A percentile compares a stretch with the other conserved stretches of the same genome.
Conservation (phyloP, 306 rosid genomes). For the Malus domestica region ASM211411v1 NC_041803.1:15227001-15227500, state of each 20-base stretch:
- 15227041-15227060: slow-evolving; percentile 24
- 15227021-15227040: slow-evolving; percentile 12
- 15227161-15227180: neutral
- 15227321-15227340: neutral
- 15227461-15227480: slow-evolving; percentile 22
- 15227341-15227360: neutral
- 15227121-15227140: slow-evolving; percentile 69
- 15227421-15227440: neutral
- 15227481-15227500: slow-evolving; percentile 24
- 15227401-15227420: no score
- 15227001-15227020: slow-evolving; percentile 19
- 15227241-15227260: slow-evolving; percentile 30
- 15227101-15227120: slow-evolving; percentile 46
- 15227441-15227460: slow-evolving; percentile 15
- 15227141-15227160: slow-evolving; percentile 32
- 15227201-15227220: slow-evolving; percentile 26
- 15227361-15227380: slow-evolving; percentile 8
- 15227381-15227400: neutral
- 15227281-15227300: slow-evolving; percentile 11
- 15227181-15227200: slow-evolving; percentile 42
- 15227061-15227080: slow-evolving; percentile 56
- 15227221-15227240: slow-evolving; percentile 18
- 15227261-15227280: neutral
- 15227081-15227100: slow-evolving; percentile 54
- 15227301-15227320: neutral